Conservation (phyloP, 345 rosid species). For the Pugionium dolabratum region DNA sequence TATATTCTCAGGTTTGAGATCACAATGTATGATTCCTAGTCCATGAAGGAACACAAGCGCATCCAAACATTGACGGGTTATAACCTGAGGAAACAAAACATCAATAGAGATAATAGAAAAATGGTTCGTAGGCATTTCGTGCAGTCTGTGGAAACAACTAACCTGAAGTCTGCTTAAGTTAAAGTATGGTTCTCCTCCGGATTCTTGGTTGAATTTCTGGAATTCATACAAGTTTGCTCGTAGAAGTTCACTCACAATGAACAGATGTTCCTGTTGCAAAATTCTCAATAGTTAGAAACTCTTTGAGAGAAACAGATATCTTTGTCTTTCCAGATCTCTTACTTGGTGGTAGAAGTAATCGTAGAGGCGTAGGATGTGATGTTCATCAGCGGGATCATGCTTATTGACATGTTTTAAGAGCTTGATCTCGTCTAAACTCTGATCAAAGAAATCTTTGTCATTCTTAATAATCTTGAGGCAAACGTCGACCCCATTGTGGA, state of each 20-base stretch:
- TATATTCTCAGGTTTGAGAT: constrained; percentile 93
- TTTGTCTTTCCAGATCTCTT: neutral
- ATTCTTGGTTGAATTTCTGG: constrained; percentile 85
- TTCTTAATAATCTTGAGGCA: constrained; percentile 96
- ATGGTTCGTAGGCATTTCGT: too few species aligned
- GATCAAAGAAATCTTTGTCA: constrained; percentile 97
- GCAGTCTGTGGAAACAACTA: constrained; percentile 37
- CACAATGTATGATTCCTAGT: constrained; percentile 92
- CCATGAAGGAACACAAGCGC: constrained; percentile 79
- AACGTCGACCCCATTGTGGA: constrained; percentile 67
- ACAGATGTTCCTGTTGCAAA: constrained; percentile 76
- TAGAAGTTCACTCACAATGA: constrained; percentile 93
- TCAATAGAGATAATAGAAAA: too few species aligned
- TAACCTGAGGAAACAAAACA: constrained; percentile 48
- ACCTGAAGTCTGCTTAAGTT: constrained; percentile 79
- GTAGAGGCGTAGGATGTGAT: constrained; percentile 81
- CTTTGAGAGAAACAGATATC: neutral
- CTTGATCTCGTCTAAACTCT: constrained; percentile 95
- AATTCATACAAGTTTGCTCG: constrained; percentile 84
- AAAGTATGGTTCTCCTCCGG: constrained; percentile 79
- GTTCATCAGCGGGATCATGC: constrained; percentile 82
- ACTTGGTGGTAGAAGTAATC: constrained; percentile 98
- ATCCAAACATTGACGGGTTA: constrained; percentile 89
- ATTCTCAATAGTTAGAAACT: constrained; percentile 5
- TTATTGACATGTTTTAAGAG: constrained; percentile 86